Base-by-base conservation (phyloP, 1,139 yeast genomes). In the Yamadazyma buinensis region DNA sequence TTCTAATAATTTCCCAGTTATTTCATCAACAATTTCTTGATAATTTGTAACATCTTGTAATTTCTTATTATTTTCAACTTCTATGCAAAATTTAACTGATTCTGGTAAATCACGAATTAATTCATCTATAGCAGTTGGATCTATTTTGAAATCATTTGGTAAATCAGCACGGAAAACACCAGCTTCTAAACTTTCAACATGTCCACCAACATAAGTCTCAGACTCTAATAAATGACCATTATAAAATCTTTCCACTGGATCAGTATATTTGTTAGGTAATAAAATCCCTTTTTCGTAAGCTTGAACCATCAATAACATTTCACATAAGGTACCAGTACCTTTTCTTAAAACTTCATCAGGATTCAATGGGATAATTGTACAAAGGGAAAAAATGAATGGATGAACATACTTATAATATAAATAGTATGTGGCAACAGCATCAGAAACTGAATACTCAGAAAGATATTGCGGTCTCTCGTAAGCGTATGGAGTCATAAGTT, bases 181-280 rank as follows among this genome's bases (percentile, higher is more conserved):
- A 5, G 98, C 97, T 57, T 94, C 98, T 37, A 94, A 63, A 3
- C 97, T 85, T 59, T 94, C 98, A 26, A 94, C 99, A 51, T 94
- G 98, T 2, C 99, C 99, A 43, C 99, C 99, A 15, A 94, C 98
- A 55, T 94, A 94, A 0, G 99, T 94, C 59, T 94, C 99, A 2
- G 95, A 84, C 52, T 90, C 97, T 25, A 94, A 59, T 36, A 94
- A 61, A 59, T 94, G 98, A 2, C 98, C 98, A 47, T 92, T 84
- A 56, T 87, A 92, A 54, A 92, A 92, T 46, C 97, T 66, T 56
- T 92, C 97, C 15, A 84, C 70, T 1, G 97, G 96, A 46, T 92
- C 98, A 7, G 80, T 72, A 51, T 94, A 95, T 59, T 94, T 94
- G 55, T 92, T 94, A 2, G 99, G 99, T 23, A 94, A 68, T 11